These are phyloP conservation scores for Hanseniaspora jakobsenii DNA, from an alignment of 805 yeast genomes.

Conservation along the genomic window DNA sequence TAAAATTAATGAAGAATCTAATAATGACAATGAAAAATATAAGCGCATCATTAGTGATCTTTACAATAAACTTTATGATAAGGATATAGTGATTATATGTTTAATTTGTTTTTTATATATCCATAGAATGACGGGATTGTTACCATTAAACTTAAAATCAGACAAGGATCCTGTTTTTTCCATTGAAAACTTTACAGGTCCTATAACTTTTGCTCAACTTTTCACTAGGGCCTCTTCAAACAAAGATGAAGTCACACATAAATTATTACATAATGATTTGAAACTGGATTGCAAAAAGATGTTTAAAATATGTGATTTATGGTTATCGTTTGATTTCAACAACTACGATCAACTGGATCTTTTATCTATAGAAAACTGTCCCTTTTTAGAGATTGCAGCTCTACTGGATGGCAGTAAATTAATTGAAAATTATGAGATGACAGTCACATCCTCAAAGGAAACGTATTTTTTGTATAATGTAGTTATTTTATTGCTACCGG, in stretches of 20 bases:
- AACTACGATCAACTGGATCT: background rate
- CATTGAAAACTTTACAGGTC: constrained; percentile 9
- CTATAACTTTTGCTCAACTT: background rate
- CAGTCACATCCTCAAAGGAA: background rate
- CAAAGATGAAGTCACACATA: background rate
- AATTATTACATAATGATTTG: background rate
- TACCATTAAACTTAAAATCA: background rate
- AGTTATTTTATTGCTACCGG: background rate
- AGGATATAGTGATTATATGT: constrained; percentile 1
- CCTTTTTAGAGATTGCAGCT: constrained; percentile 7
- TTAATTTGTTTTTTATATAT: constrained; percentile 5
- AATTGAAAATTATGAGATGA: background rate
- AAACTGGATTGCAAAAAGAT: background rate
- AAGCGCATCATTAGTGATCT: background rate
- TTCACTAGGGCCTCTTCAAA: background rate
- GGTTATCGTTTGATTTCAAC: constrained; percentile 9
- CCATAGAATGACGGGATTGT: background rate
- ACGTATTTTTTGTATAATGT: background rate
- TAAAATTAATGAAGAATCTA: background rate
- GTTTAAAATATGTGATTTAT: constrained; percentile 11
- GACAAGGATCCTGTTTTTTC: background rate
- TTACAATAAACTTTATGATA: constrained; percentile 1
- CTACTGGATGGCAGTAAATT: background rate
- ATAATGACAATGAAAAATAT: background rate
- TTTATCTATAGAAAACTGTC: background rate